Base-by-base conservation (phyloP, 495 filamentous ascomycete genomes). In the Penicillium canescens region DNA sequence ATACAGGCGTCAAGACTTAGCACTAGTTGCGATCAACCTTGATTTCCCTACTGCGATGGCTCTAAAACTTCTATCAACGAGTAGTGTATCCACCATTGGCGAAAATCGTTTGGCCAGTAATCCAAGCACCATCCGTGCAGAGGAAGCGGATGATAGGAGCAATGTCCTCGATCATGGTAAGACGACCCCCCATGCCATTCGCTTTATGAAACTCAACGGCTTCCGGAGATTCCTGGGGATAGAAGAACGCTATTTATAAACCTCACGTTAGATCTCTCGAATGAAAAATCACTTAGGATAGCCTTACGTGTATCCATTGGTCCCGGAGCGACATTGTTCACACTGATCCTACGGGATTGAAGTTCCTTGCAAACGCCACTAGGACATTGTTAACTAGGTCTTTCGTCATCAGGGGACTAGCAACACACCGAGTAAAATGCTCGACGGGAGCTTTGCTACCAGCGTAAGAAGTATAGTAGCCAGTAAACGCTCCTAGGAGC, bases 71-170 rank as follows among this genome's bases (percentile, higher is more conserved):
- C 14, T 5, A 24, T 50, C 54, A 74, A 11, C 70, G 65, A 47
- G 65, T 72, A 9, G 72, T 75, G 42, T 75, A 75, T 14, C 72
- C 72, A 31, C 72, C 71, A 42, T 75, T 75, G 2, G 68, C 68
- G 50, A 75, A 73, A 33, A 75, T 68, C 1, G 72, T 73, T 53
- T 75, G 72, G 0, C 70, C 72, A 9, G 68, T 72, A 46, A 75
- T 70, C 72, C 72, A 75, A 0, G 50, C 47, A 1, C 72, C 72
- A 20, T 73, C 72, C 3, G 70, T 73, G 37, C 68, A 71, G 12
- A 75, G 53, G 55, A 75, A 75, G 18, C 60, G 59, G 14, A 75
- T 55, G 35, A 74, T 59, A 3, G 69, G 71, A 6, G 69, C 67
- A 33, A 74, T 74, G 39, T 74, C 69, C 44, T 61, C 47, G 10